These are phyloP conservation scores for Coemansia sp. DNA, from an alignment of 192 early-diverging fungal species.

Conservation along the genomic window DNA sequence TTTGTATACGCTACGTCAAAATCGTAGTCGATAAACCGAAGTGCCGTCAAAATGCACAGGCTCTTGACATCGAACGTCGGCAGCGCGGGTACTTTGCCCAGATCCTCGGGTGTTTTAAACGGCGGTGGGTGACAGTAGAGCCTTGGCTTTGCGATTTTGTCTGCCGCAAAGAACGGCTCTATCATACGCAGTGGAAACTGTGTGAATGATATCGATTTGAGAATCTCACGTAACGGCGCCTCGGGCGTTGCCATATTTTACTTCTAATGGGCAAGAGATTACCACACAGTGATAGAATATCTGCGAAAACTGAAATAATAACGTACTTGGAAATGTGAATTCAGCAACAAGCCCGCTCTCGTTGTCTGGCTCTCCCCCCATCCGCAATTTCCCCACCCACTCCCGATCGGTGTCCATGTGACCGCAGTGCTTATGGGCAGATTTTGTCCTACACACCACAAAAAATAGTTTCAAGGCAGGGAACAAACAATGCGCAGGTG, in stretches of 20 bases:
- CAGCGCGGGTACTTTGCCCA: background rate
- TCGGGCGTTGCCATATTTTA: constrained; percentile 45
- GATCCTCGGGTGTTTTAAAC: background rate
- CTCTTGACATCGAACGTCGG: constrained; percentile 37
- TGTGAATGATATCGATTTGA: constrained; percentile 51
- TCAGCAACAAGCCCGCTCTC: background rate
- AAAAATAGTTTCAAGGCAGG: background rate
- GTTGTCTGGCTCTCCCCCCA: too few species aligned
- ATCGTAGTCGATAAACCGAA: constrained; percentile 35
- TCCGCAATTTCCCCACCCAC: background rate
- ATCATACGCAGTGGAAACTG: constrained; percentile 34
- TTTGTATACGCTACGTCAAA: constrained; percentile 30
- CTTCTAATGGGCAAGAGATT: too few species aligned
- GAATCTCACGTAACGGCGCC: constrained; percentile 48
- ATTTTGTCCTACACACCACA: background rate
- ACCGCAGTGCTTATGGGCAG: background rate
- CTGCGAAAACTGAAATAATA: background rate
- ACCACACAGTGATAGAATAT: too few species aligned
- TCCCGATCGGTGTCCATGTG: background rate
- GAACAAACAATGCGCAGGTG: background rate
- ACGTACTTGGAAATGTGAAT: background rate
- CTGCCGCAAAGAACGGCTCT: constrained; percentile 30
- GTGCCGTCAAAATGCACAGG: constrained; percentile 25
- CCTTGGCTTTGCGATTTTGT: constrained; percentile 18
- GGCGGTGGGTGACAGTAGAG: constrained; percentile 24